Conservation (phyloP, 2,329 filamentous ascomycete genomes). For the Fonsecaea nubica region DNA sequence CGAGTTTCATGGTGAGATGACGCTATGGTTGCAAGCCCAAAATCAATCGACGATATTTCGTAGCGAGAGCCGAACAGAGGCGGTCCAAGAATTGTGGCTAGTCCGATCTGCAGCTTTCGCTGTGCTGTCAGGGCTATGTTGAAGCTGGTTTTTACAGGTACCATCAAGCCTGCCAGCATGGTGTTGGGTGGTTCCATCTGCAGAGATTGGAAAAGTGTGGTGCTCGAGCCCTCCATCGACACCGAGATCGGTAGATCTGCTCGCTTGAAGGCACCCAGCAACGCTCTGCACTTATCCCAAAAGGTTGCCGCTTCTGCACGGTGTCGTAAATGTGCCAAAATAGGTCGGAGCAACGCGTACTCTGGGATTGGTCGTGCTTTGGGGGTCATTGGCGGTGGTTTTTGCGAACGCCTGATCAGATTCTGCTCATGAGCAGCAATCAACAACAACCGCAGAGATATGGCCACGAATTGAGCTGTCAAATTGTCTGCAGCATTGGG, state of each 20-base stretch:
- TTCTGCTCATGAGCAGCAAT: conserved; percentile 79
- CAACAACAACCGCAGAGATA: conserved; percentile 77
- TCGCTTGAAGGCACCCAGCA: conserved; percentile 29
- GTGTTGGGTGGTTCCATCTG: conserved; percentile 20
- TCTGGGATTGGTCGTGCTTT: conserved; percentile 58
- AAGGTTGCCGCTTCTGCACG: conserved; percentile 43
- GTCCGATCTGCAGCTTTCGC: conserved; percentile 27
- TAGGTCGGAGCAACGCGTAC: conserved; percentile 65
- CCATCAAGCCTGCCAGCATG: conserved; percentile 27
- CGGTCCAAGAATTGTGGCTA: conserved; percentile 35
- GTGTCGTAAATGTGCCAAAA: conserved; percentile 63
- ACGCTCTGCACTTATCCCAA: conserved; percentile 44
- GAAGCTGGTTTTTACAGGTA: conserved; percentile 29
- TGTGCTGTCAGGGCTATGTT: conserved; percentile 29
- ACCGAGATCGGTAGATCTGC: conserved; percentile 30
- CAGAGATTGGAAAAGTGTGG: conserved; percentile 14
- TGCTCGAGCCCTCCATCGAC: conserved; percentile 16
- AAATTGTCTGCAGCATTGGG: conserved; percentile 49
- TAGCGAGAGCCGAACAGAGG: conserved; percentile 37
- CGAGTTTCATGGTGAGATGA: conserved; percentile 26
- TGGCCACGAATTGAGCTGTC: conserved; percentile 69
- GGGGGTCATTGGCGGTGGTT: conserved; percentile 61
- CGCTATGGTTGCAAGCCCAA: conserved; percentile 28
- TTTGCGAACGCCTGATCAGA: conserved; percentile 70
- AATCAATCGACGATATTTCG: conserved; percentile 31